Evolutionary conservation across 257 asterid species (phyloP), one percentile per base, ranked within the genome.

Genomic region (Mitragyna speciosa): DNA sequence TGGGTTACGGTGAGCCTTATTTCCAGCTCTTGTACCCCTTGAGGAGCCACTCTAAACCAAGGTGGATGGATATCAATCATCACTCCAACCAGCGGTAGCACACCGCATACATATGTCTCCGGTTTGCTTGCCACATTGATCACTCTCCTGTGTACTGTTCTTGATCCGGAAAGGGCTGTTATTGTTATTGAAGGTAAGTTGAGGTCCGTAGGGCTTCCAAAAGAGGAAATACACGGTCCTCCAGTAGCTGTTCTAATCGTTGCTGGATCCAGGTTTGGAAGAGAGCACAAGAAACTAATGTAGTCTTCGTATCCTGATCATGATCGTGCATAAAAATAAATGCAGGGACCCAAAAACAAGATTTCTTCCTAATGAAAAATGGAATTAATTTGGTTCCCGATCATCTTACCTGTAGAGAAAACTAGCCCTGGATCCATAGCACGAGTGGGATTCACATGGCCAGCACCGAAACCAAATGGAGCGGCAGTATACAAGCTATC

Each of bases 381-480:
- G n/a, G 68, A 31, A 28, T 16, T 14, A 48, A 26, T 26, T 14
- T 16, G 26, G 12, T 17, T 7, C 67, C 66, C 36, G 3, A 41
- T 14, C 54, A 63, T 39, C 39, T 76, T 83, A 92, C 97, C 98
- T 20, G 89, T 48, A 28, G 94, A 82, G 80, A 95, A 91, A 76
- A 92, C 92, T 0, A 92, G 94, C 7, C 98, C 98, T 0, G 98
- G 97, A 83, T 92, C 91, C 72, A 88, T 33, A 74, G 97, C 94
- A 8, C 90, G 89, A 64, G 79, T 31, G 30, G 99, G 94, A 47
- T 91, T 88, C 43, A 93, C 96, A 36, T 92, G 93, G 82, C 99
- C 99, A 5, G 94, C 90, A 39, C 99, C 98, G 43, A 84, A 89
- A 16, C 98, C 97, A 71, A 92, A 95, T 1, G 98, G 97, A 36